Percentiles rank a stretch among this genome's conserved stretches.
These are phyloP conservation scores for Pyricularia grisea DNA, from an alignment of 2,329 filamentous ascomycete genomes.

Conservation along the genomic window DNA sequence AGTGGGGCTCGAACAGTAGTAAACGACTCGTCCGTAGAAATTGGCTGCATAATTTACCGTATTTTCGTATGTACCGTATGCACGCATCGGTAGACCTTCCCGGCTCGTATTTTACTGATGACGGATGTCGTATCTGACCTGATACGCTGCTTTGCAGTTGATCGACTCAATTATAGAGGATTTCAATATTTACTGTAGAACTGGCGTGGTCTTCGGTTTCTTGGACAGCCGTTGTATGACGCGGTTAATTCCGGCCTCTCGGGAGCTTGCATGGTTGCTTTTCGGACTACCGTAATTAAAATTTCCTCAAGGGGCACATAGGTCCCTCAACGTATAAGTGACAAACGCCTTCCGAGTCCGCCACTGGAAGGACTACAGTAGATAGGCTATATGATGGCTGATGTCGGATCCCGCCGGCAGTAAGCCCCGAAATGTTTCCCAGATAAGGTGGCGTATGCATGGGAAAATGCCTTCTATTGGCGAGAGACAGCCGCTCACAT, in stretches of 20 bases:
- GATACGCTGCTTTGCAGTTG: neutral
- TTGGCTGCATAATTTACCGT: neutral
- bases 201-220: neutral
- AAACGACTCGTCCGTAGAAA: neutral
- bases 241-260: neutral
- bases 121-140: neutral
- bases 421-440: neutral
- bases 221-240: neutral
- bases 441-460: neutral
- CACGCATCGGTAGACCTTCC: too few species aligned
- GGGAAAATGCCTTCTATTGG: neutral
- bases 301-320: neutral
- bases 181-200: neutral
- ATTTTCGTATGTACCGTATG: too few species aligned
- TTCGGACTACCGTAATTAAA: neutral
- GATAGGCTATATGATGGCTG: neutral
- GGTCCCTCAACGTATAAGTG: neutral
- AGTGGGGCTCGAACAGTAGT: neutral
- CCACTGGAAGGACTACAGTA: neutral
- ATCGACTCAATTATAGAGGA: neutral
- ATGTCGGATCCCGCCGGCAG: neutral
- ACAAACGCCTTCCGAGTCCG: neutral
- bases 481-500: neutral
- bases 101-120: neutral
- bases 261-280: neutral